Evolutionary conservation across 768 basidiomycete species (phyloP).

Genomic region (Paxillus involutus): DNA sequence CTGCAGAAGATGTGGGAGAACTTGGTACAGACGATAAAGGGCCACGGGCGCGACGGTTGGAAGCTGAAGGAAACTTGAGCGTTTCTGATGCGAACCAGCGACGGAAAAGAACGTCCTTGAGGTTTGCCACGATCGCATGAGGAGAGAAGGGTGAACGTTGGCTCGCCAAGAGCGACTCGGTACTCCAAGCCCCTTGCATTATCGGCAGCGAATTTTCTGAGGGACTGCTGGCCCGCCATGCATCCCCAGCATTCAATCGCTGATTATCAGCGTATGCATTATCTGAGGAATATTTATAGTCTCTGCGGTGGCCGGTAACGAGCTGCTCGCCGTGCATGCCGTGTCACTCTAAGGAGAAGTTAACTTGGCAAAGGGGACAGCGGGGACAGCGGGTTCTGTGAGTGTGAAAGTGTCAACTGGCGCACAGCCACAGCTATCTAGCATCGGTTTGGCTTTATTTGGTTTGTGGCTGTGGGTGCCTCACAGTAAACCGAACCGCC

Average conservation of each 20-base stretch:
- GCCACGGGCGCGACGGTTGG: conserved; percentile 22
- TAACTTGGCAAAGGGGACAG: not conserved
- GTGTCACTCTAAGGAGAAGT: conserved; percentile 4
- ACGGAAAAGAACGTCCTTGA: conserved; percentile 20
- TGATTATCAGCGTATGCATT: conserved; percentile 19
- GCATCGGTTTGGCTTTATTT: too few relatives aligned
- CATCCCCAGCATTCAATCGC: conserved; percentile 9
- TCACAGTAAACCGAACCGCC: too few relatives aligned
- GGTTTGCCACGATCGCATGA: conserved; percentile 8
- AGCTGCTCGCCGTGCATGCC: conserved; percentile 20
- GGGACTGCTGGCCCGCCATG: conserved; percentile 25
- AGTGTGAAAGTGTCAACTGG: too few relatives aligned
- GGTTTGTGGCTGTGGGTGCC: too few relatives aligned
- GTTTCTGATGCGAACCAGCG: conserved; percentile 10
- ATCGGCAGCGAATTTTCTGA: conserved; percentile 8
- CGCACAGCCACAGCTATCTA: too few relatives aligned
- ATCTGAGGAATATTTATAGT: conserved; percentile 15
- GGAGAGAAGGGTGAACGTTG: conserved; percentile 7
- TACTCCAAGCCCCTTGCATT: conserved; percentile 8
- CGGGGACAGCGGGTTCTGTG: too few relatives aligned
- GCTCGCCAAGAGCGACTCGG: conserved; percentile 3
- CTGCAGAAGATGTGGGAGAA: conserved; percentile 26
- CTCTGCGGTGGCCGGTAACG: conserved; percentile 3
- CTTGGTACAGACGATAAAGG: conserved; percentile 14
- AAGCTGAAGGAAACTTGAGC: conserved; percentile 21